Conservation (phyloP, 1,139 yeast genomes). For the Saccharomyces hybrid region DNA sequence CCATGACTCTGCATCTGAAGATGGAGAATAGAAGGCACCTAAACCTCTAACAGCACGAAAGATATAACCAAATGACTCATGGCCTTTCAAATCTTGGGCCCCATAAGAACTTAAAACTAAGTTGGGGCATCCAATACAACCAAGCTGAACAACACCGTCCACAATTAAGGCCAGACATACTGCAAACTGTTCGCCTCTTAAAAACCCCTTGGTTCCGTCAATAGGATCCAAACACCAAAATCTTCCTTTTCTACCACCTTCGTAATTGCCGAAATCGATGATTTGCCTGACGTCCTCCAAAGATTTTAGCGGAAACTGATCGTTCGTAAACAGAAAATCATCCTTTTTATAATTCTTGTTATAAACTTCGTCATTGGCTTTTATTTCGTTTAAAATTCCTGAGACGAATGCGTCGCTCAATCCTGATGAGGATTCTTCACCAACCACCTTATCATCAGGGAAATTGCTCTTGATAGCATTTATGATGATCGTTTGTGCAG, state of each 20-base stretch:
- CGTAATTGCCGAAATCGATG: constrained; percentile 70
- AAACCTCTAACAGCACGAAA: constrained; percentile 68
- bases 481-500: constrained; percentile 89
- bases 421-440: constrained; percentile 81
- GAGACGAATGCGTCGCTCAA: constrained; percentile 44
- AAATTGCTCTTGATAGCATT: constrained; percentile 71
- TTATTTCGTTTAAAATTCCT: constrained; percentile 44
- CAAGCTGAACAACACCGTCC: constrained; percentile 76
- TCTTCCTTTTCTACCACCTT: constrained; percentile 72
- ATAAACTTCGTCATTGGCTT: constrained; percentile 34
- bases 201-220: constrained; percentile 95
- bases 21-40: constrained; percentile 61
- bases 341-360: constrained; percentile 9
- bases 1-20: constrained; percentile 33
- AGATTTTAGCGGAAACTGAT: constrained; percentile 32
- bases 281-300: constrained; percentile 49
- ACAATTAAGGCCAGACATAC: constrained; percentile 87
- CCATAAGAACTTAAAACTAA: constrained; percentile 32
- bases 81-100: constrained; percentile 25
- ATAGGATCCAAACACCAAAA: constrained; percentile 98
- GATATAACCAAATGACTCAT: constrained; percentile 27
- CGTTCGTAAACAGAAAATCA: constrained; percentile 30
- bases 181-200: constrained; percentile 94
- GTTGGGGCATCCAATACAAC: constrained; percentile 96
- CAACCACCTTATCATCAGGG: constrained; percentile 81